Evolutionary conservation across 805 yeast species (phyloP), one percentile per base, ranked within the genome.

Genomic region (Ogataea pilisensis): DNA sequence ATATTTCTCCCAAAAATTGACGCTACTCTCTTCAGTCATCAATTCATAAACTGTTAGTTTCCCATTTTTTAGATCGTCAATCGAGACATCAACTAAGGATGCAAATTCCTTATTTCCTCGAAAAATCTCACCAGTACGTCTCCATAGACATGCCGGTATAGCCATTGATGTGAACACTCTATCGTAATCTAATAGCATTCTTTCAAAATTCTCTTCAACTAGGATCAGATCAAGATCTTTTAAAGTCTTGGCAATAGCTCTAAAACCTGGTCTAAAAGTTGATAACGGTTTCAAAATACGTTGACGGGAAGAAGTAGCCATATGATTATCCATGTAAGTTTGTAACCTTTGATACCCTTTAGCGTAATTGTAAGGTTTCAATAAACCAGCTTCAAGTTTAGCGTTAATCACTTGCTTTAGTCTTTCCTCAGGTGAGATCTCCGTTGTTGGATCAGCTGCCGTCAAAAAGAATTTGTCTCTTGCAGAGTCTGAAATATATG

Each of bases 51-150:
- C 87, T 1, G 97, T 93, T 49, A 89, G 65, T 52, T 83, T 85
- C 9, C 98, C 98, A 60, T 91, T 96, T 48, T 93, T 80, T 55
- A 91, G 65, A 58, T 89, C 96, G 57, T 90, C 97, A 2, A 91
- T 87, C 22, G 80, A 76, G 19, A 87, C 95, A 17, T 89, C 95
- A 2, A 91, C 96, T 41, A 91, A 63, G 1, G 90, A 84, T 0
- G 97, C 98, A 75, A 91, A 91, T 60, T 91, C 98, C 58, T 90
- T 89, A 62, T 91, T 91, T 0, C 96, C 98, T 45, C 97, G 65
- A 54, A 87, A 91, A 3, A 91, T 91, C 51, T 91, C 98, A 2
- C 98, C 98, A 0, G 98, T 90, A 53, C 98, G 80, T 58, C 98
- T 70, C 97, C 98, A 91, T 22, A 91, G 70, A 64, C 98, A 91